Percentiles rank a stretch among this genome's conserved stretches.
phyloP scores from a whole-genome alignment of 2,329 filamentous ascomycete genomes.

The Epichloe sibirici region DNA sequence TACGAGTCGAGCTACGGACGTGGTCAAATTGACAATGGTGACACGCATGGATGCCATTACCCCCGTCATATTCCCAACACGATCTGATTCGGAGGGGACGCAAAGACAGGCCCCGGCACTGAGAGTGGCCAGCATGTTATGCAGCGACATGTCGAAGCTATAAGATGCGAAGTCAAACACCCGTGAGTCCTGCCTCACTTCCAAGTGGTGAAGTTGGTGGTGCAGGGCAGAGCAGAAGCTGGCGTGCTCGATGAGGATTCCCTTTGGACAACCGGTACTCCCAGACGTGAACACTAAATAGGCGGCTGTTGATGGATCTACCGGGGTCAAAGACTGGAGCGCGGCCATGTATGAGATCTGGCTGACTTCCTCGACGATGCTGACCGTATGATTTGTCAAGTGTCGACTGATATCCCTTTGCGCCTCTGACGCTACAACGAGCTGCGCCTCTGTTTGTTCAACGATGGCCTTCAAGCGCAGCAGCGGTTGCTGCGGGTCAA shows the following conservation, averaged over 20 bases:
- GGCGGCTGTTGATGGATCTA: neutral
- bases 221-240: slow-evolving; percentile 2
- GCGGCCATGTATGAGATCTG: too few relatives aligned
- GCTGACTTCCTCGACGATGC: neutral
- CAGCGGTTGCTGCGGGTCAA: slow-evolving; percentile 13
- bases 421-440: slow-evolving; percentile 4
- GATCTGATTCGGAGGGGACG: neutral
- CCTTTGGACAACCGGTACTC: slow-evolving; percentile 11
- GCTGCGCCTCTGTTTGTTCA: neutral
- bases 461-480: slow-evolving; percentile 6
- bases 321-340: neutral
- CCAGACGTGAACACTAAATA: slow-evolving; percentile 10
- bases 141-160: slow-evolving; percentile 2
- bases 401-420: neutral
- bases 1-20: too few relatives aligned
- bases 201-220: neutral
- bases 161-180: slow-evolving; percentile 6
- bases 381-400: neutral
- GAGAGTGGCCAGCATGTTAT: slow-evolving; percentile 2
- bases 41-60: too few relatives aligned
- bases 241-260: slow-evolving; percentile 7
- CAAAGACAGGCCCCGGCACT: slow-evolving; percentile 4
- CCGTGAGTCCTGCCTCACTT: neutral
- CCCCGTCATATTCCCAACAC: neutral
- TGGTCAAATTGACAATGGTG: too few relatives aligned